phyloP scores from a whole-genome alignment of 2,329 filamentous ascomycete genomes.

The Aspergillus fischeri region DNA sequence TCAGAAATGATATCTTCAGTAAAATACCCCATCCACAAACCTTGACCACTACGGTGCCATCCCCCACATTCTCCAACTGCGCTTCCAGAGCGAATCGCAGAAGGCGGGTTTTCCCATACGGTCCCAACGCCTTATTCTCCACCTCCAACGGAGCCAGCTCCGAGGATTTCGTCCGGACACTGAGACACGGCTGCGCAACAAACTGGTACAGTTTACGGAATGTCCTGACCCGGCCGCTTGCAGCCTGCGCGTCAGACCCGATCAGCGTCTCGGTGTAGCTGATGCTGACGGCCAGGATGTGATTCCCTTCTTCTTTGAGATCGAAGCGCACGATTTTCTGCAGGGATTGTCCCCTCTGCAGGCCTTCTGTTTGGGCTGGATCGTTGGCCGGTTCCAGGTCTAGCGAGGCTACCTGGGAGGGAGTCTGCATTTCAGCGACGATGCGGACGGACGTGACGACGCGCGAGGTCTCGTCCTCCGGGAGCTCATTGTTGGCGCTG shows the following conservation, averaged over 20 bases:
- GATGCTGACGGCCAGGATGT: slow-evolving; percentile 88
- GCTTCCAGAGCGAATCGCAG: slow-evolving; percentile 76
- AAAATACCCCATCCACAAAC: slow-evolving; percentile 32
- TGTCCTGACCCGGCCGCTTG: slow-evolving; percentile 65
- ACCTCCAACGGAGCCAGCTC: slow-evolving; percentile 49
- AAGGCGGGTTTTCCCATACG: slow-evolving; percentile 40
- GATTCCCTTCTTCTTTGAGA: slow-evolving; percentile 88
- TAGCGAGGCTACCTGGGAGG: slow-evolving; percentile 67
- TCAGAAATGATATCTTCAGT: background rate
- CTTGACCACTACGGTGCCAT: slow-evolving; percentile 76
- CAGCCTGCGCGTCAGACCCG: slow-evolving; percentile 42
- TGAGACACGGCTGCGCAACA: slow-evolving; percentile 81
- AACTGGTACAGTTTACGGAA: slow-evolving; percentile 98
- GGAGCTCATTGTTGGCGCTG: slow-evolving; percentile 86
- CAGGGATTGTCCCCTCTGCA: slow-evolving; percentile 57
- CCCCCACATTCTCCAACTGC: slow-evolving; percentile 91
- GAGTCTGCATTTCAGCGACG: slow-evolving; percentile 92
- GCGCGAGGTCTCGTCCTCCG: slow-evolving; percentile 35
- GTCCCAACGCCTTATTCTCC: slow-evolving; percentile 42
- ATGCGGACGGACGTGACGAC: slow-evolving; percentile 73
- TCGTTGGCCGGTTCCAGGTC: slow-evolving; percentile 49
- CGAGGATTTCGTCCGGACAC: slow-evolving; percentile 85
- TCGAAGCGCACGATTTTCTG: slow-evolving; percentile 83
- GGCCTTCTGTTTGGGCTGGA: slow-evolving; percentile 35
- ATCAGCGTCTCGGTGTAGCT: slow-evolving; percentile 83